Evolutionary conservation across 2,329 filamentous ascomycete genomes (phyloP), one percentile per base, ranked within the genome.

Genomic region (Chaetomiaceae sp.): DNA sequence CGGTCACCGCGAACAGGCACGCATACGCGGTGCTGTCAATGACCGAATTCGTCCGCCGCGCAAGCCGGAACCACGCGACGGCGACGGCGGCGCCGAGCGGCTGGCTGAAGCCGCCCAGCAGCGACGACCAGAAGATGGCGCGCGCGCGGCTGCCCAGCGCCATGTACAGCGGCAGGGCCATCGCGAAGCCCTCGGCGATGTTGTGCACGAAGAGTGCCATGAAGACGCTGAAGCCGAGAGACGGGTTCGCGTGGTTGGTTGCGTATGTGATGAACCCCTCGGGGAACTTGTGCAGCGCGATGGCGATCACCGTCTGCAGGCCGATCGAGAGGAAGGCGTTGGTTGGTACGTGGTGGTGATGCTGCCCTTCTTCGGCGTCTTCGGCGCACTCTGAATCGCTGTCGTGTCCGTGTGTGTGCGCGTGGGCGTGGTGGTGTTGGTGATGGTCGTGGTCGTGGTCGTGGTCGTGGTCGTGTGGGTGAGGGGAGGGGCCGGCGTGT

Each of bases 201-300:
- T 97, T 98, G 74, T 98, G 93, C 49, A 98, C 91, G 62, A 95
- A 95, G 7, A 98, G 77, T 0, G 93, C 91, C 65, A 97, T 79
- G 68, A 98, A 98, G 45, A 98, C 88, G 42, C 87, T 86, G 65
- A 95, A 81, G 17, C 93, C 93, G 0, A 98, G 79, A 0, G 78
- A 74, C 0, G 93, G 90, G 63, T 90, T 97, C 11, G 89, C 91
- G 62, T 98, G 93, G 66, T 97, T 98, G 9, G 93, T 96, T 9
- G 93, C 91, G 63, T 94, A 98, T 1, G 91, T 97, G 57, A 98
- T 84, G 63, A 85, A 85, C 18, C 81, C 81, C 59, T 84, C 93
- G 1, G 93, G 93, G 29, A 97, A 84, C 64, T 98, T 98, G 71
- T 98, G 93, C 1, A 98, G 73, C 7, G 91, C 89, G 53, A 98